Evolutionary conservation across 306 rosid genomes (phyloP).

Genomic region (Neltuma alba): DNA sequence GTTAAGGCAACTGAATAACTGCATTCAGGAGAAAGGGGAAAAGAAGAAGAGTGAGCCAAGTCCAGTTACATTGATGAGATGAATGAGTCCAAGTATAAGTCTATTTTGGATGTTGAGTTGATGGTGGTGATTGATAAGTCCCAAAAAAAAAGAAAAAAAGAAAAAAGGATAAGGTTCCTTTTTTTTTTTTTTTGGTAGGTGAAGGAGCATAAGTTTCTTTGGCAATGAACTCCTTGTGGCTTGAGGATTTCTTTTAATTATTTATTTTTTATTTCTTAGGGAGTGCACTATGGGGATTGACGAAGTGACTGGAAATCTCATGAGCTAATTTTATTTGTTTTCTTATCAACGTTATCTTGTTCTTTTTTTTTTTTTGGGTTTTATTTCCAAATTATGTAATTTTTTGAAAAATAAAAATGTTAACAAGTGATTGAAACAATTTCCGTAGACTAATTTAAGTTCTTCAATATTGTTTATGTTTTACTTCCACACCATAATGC

Average conservation of each 20-base stretch:
- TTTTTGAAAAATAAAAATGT: neutral
- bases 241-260: neutral
- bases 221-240: neutral
- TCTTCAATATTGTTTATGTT: constrained; percentile 7
- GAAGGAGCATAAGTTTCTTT: no score
- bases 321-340: neutral
- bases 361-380: neutral
- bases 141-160: no score
- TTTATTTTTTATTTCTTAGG: neutral
- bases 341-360: neutral
- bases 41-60: no score
- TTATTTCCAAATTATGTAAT: neutral
- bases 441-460: constrained; percentile 11
- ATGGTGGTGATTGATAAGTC: no score
- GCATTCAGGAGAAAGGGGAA: no score
- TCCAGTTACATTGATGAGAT: no score
- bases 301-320: neutral
- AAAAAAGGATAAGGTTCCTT: neutral
- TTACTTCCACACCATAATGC: constrained; percentile 8
- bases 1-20: no score
- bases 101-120: neutral
- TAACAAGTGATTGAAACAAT: constrained; percentile 19
- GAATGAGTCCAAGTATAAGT: neutral
- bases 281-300: neutral
- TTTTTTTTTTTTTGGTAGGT: no score